Base-by-base conservation (phyloP, 2,329 filamentous ascomycete genomes). In the Colletotrichum falcatum region DNA sequence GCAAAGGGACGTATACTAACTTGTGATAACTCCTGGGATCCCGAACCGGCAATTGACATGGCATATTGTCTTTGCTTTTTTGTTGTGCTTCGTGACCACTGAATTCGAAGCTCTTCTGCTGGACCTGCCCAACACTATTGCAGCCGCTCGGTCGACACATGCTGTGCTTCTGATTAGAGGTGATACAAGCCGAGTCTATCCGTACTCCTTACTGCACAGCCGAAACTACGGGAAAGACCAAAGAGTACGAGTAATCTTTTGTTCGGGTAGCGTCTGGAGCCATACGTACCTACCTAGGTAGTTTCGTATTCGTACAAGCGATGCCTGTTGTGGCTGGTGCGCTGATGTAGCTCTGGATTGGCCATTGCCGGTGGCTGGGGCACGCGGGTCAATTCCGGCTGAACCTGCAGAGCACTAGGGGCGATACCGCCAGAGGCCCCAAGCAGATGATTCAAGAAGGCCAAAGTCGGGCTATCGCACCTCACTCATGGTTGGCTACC, bases 371-470 rank as follows among this genome's bases (percentile, higher is more conserved):
- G 49, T 30, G 49, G 18, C 49, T 53, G 26, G 28, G 28, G 49
- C 8, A 11, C 23, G n/a, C n/a, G 23, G 48, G 26, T 26, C 23
- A 28, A 46, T 12, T 23, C 20, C 44, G 44, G 44, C 16, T 28
- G n/a, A 30, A 18, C 28, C 8, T 33, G 28, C 30, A 33, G 23
- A 26, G n/a, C n/a, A n/a, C n/a, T n/a, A 30, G 28, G 51, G 51
- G 33, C 53, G 20, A 55, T 11, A 55, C 33, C 53, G 53, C 53
- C 53, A 35, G 53, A 55, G 53, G 53, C 53, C 53, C 51, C 30
- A 37, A n/a, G 30, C 53, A 54, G 49, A 53, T 35, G 28, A 55
- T 23, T 11, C 30, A 37, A 37, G 20, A n/a, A 23, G 53, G 53
- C 28, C 49, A 33, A 33, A 53, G 49, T 23, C 26, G 26, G 26